Evolutionary conservation across 257 asterid species (phyloP).

Genomic region (Salvia splendens): DNA sequence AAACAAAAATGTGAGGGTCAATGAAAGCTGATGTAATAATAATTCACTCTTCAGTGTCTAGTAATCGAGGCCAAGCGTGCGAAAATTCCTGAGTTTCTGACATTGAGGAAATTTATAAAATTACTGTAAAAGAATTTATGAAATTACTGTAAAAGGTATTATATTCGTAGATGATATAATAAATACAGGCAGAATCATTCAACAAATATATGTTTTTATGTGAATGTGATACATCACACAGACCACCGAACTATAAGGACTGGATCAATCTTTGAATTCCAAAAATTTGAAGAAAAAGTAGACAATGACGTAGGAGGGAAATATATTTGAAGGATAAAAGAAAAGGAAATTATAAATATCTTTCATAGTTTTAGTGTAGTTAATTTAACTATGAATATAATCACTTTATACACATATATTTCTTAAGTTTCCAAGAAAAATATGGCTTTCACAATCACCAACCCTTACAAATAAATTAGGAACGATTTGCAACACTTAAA

Average conservation of each 20-base stretch:
- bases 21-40: neutral
- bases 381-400: too few species aligned
- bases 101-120: constrained; percentile 46
- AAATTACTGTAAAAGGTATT: constrained; percentile 31
- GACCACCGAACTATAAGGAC: neutral
- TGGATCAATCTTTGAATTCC: too few species aligned
- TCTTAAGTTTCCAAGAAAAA: too few species aligned
- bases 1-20: neutral
- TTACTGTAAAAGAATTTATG: constrained; percentile 40
- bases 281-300: too few species aligned
- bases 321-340: too few species aligned
- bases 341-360: too few species aligned
- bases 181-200: constrained; percentile 45
- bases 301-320: too few species aligned
- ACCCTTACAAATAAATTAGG: too few species aligned
- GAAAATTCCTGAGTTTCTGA: constrained; percentile 43
- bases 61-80: constrained; percentile 44
- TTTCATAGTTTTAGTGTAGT: too few species aligned
- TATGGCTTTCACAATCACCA: too few species aligned
- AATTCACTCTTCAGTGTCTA: constrained; percentile 31
- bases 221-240: neutral
- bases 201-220: constrained; percentile 27
- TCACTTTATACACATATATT: too few species aligned
- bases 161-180: constrained; percentile 26
- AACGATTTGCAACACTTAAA: too few species aligned